Conservation (phyloP, 2,329 filamentous ascomycete genomes). For the Claviceps spartinae region DNA sequence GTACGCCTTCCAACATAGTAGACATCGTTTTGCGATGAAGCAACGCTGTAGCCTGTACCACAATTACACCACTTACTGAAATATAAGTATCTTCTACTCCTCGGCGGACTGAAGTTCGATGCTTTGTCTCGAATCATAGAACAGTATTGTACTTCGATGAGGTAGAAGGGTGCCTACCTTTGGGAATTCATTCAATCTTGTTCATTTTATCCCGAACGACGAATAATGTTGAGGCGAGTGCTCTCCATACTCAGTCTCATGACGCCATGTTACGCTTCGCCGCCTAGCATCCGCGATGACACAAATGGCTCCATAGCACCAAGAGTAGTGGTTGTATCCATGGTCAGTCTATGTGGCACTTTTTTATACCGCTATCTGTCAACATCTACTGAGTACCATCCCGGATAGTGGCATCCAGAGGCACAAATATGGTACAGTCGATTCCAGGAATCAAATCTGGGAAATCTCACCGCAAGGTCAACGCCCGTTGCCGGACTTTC, state of each 20-base stretch:
- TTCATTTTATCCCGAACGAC: too few species aligned
- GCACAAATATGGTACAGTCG: conserved; percentile 47
- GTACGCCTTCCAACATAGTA: not conserved
- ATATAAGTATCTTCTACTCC: too few species aligned
- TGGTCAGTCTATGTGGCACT: conserved; percentile 31
- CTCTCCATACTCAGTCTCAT: not conserved
- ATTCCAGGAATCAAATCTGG: conserved; percentile 30
- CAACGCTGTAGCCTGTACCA: too few species aligned
- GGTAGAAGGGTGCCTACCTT: not conserved
- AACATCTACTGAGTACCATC: not conserved
- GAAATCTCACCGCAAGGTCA: conserved; percentile 41
- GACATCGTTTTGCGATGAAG: not conserved
- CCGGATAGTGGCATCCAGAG: conserved; percentile 45
- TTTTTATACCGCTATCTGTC: conserved; percentile 3
- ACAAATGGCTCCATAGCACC: not conserved
- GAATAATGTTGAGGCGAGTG: not conserved
- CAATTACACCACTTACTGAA: too few species aligned
- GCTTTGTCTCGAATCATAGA: too few species aligned
- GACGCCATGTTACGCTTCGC: not conserved
- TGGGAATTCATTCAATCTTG: not conserved
- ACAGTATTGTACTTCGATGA: too few species aligned
- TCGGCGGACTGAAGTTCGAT: too few species aligned
- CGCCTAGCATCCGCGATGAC: not conserved
- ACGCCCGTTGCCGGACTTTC: conserved; percentile 49
- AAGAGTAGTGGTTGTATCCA: conserved; percentile 34